Percentiles rank a stretch among this genome's conserved stretches.
Conservation (phyloP, 78 protist genomes). For the Dictyostelium capitatum region DNA sequence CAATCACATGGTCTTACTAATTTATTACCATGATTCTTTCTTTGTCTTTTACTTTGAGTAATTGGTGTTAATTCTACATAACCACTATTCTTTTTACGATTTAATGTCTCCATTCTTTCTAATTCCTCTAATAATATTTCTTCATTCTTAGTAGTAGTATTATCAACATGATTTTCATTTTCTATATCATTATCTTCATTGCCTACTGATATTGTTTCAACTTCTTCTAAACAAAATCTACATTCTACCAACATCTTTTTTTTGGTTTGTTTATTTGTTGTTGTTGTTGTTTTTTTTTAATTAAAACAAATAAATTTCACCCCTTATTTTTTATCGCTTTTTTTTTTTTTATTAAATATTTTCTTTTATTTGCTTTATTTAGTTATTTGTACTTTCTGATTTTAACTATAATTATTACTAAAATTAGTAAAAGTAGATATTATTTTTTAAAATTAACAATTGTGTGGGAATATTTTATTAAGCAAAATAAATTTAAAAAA, state of each 20-base stretch:
- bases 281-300: not conserved
- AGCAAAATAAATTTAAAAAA: too few species aligned
- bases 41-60: slow-evolving; percentile 30
- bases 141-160: too few species aligned
- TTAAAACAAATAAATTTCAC: not conserved
- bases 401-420: not conserved
- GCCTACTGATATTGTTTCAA: slow-evolving; percentile 2
- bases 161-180: not conserved
- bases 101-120: not conserved
- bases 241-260: slow-evolving; percentile 70
- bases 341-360: too few species aligned
- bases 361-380: not conserved
- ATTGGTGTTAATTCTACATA: slow-evolving; percentile 56
- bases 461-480: too few species aligned
- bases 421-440: too few species aligned
- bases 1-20: slow-evolving; percentile 74
- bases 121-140: not conserved
- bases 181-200: not conserved
- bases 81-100: not conserved
- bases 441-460: too few species aligned
- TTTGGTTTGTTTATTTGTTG: not conserved
- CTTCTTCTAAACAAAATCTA: slow-evolving; percentile 79
- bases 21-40: slow-evolving; percentile 61
- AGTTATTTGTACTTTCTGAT: too few species aligned
- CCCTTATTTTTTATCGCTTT: too few species aligned